A percentile compares a stretch with the other conserved stretches of the same genome.
phyloP scores from a whole-genome alignment of 768 basidiomycete species.

The Calocera viscosa region DNA sequence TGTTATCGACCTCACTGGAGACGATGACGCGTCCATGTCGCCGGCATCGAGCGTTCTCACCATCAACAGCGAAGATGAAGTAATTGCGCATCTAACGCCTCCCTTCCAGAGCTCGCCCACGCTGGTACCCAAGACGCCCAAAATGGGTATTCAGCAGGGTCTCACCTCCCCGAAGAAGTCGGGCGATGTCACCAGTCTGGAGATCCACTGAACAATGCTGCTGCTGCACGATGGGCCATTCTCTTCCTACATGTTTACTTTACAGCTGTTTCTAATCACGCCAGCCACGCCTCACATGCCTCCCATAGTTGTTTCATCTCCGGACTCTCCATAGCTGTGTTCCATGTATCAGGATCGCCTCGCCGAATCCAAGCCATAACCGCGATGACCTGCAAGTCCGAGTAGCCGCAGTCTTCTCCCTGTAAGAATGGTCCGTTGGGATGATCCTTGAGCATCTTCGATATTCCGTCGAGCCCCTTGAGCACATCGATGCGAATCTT shows the following conservation, averaged over 20 bases:
- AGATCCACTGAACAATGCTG: too few species aligned
- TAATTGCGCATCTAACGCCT: not conserved
- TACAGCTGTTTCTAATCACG: not conserved
- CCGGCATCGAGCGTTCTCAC: not conserved
- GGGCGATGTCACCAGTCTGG: too few species aligned
- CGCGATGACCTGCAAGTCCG: not conserved
- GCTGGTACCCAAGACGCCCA: conserved; percentile 1
- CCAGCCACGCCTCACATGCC: not conserved
- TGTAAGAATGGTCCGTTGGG: not conserved
- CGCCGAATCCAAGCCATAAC: not conserved
- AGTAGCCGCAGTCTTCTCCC: not conserved
- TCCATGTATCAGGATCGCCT: not conserved
- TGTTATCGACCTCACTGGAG: not conserved
- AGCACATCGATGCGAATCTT: not conserved
- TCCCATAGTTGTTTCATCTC: not conserved
- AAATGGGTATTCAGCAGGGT: not conserved
- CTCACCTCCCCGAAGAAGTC: not conserved
- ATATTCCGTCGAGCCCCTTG: not conserved
- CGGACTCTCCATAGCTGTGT: not conserved
- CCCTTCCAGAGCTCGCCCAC: not conserved
- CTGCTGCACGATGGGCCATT: too few species aligned
- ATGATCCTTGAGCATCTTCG: not conserved
- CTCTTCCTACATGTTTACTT: too few species aligned
- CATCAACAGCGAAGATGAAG: not conserved
- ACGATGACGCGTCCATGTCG: not conserved